phyloP scores from a whole-genome alignment of 2,329 filamentous ascomycete genomes.

The Emmonsia crescens region DNA sequence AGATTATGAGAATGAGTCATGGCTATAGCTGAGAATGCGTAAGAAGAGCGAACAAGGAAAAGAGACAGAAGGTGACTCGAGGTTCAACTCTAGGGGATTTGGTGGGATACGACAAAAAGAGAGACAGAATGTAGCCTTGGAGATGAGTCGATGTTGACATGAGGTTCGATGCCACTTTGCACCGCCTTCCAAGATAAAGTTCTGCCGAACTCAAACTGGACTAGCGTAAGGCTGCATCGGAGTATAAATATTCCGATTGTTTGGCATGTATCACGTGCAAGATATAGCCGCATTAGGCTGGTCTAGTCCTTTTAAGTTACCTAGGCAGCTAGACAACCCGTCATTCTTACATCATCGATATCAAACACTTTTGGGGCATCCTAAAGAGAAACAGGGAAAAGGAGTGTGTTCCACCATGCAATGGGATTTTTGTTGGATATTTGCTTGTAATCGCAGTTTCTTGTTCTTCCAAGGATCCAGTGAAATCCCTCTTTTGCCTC shows the following conservation, averaged over 20 bases:
- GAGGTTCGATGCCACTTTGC: not conserved
- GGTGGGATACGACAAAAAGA: not conserved
- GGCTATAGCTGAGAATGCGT: not conserved
- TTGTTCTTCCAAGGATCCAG: no score
- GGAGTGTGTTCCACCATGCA: not conserved
- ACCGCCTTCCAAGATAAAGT: slow-evolving; percentile 5
- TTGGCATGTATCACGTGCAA: no score
- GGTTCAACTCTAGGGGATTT: not conserved
- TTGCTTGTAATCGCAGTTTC: no score
- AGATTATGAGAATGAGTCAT: not conserved
- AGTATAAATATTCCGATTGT: not conserved
- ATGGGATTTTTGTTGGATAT: not conserved
- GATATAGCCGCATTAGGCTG: not conserved
- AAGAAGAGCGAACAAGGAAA: not conserved
- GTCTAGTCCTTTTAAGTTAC: not conserved
- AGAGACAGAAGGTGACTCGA: not conserved
- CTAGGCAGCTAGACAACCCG: no score
- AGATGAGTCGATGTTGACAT: not conserved
- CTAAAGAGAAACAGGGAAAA: not conserved
- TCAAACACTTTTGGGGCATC: no score
- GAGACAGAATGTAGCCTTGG: not conserved
- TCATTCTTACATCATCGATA: slow-evolving; percentile 2
- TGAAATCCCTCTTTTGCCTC: not conserved
- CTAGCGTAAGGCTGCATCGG: not conserved
- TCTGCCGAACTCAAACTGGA: not conserved